Evolutionary conservation across 2,329 filamentous ascomycete genomes (phyloP).

Genomic region (Monilinia polystroma): DNA sequence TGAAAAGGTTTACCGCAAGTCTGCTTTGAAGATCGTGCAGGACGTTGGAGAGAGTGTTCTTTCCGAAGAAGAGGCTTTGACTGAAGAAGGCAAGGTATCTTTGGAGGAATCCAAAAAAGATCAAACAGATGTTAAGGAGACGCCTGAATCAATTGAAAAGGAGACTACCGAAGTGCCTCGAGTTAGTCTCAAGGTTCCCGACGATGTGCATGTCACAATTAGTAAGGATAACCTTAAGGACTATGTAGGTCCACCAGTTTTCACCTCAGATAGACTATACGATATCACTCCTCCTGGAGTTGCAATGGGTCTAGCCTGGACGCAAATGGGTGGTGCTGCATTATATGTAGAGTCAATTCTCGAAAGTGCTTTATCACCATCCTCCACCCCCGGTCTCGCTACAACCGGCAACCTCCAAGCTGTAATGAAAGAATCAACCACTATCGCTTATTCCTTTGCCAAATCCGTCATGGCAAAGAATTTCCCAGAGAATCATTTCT

Average conservation of each 20-base stretch:
- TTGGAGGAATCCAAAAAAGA: conserved; percentile 70
- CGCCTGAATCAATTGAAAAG: conserved; percentile 52
- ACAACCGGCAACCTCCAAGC: conserved; percentile 92
- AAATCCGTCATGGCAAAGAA: conserved; percentile 83
- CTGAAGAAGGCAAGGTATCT: conserved; percentile 80
- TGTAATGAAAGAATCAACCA: conserved; percentile 97
- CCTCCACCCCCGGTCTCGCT: conserved; percentile 76
- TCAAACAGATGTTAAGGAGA: conserved; percentile 59
- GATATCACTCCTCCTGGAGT: conserved; percentile 91
- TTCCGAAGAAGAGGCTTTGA: conserved; percentile 77
- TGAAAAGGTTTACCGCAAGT: conserved; percentile 97
- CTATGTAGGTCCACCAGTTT: conserved; percentile 93
- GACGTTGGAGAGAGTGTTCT: conserved; percentile 85
- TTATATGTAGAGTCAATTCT: conserved; percentile 97
- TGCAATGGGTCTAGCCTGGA: conserved; percentile 98
- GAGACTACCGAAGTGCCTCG: conserved; percentile 67
- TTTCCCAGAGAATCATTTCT: conserved; percentile 91
- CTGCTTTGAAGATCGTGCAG: conserved; percentile 93
- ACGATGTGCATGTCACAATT: conserved; percentile 82
- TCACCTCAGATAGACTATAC: conserved; percentile 93
- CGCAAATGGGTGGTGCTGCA: conserved; percentile 91
- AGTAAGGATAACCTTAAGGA: conserved; percentile 89
- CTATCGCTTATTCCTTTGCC: conserved; percentile 93
- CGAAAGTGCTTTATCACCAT: conserved; percentile 73
- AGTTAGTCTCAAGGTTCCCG: conserved; percentile 77